Evolutionary conservation across 2,329 filamentous ascomycete genomes (phyloP), one percentile per base, ranked within the genome.

Genomic region (Eurotiales sp.): DNA sequence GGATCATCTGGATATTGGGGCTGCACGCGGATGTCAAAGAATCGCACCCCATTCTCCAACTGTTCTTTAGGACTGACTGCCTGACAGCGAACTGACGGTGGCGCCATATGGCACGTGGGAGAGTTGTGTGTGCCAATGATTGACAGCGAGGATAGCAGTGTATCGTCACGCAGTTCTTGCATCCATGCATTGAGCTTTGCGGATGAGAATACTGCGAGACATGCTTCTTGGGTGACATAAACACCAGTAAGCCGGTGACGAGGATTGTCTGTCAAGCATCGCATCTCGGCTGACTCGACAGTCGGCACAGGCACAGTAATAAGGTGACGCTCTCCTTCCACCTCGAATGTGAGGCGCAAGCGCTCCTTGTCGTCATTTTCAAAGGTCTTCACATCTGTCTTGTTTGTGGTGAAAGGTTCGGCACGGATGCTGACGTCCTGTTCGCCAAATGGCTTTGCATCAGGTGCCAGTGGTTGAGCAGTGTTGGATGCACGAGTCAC

Each of bases 61-160:
- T 99, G 93, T 48, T 86, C 82, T 44, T 78, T 76, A 4, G 95
- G 79, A 55, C 82, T 77, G 15, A 91, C 89, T 29, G 88, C 85
- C 72, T 99, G 93, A 70, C 93, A 97, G 34, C 93, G 87, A 32
- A 97, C 93, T 1, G 90, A 95, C 1, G 93, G 93, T 4, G 96
- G 80, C 11, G 93, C 91, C 44, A 82, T 80, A 75, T 95, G 80
- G 72, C 82, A 86, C 8, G 91, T 95, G 6, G 93, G 89, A 15
- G 88, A 89, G 73, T 99, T 97, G 76, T 99, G 93, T 0, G 93
- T 96, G 57, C 93, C 93, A 14, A 93, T 93, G 56, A 97, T 93
- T 45, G 87, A 93, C 45, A 99, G 82, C 2, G 86, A 80, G 1
- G 88, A 87, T 4, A 97, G 76, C 1, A 89, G 84, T 46, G 83